phyloP scores from a whole-genome alignment of 73 alveolate genomes.

The Stentor coeruleus region DNA sequence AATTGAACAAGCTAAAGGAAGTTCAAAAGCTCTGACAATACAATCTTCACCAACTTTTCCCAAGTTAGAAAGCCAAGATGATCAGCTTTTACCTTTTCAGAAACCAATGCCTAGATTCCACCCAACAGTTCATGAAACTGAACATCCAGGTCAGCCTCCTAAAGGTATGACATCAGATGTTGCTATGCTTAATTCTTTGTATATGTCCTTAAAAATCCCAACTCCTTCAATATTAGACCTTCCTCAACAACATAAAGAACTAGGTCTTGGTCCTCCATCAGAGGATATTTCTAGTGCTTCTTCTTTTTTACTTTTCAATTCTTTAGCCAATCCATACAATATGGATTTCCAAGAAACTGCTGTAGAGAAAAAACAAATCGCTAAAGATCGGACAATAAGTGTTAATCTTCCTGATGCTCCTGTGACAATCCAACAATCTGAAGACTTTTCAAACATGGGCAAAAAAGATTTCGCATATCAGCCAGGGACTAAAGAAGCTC shows the following conservation, averaged over 20 bases:
- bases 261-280: slow-evolving; percentile 15
- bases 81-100: slow-evolving; percentile 15
- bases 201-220: not conserved
- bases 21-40: not conserved
- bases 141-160: slow-evolving; percentile 18
- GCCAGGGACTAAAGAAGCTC: not conserved
- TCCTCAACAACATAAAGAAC: slow-evolving; percentile 20
- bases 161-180: not conserved
- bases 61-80: slow-evolving; percentile 11
- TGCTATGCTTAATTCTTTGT: not conserved
- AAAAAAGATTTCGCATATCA: not conserved
- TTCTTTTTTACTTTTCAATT: not conserved
- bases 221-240: slow-evolving; percentile 4
- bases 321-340: not conserved
- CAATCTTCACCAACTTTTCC: not conserved
- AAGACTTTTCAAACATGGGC: not conserved
- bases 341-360: slow-evolving; percentile 2
- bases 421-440: not conserved
- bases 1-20: not conserved
- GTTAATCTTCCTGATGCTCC: slow-evolving; percentile 21
- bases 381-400: not conserved
- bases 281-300: not conserved
- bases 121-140: slow-evolving; percentile 22
- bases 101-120: slow-evolving; percentile 21
- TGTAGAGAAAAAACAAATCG: not conserved